These are phyloP conservation scores for Phoma sp. DNA, from an alignment of 2,329 filamentous ascomycete species.

Conservation along the genomic window DNA sequence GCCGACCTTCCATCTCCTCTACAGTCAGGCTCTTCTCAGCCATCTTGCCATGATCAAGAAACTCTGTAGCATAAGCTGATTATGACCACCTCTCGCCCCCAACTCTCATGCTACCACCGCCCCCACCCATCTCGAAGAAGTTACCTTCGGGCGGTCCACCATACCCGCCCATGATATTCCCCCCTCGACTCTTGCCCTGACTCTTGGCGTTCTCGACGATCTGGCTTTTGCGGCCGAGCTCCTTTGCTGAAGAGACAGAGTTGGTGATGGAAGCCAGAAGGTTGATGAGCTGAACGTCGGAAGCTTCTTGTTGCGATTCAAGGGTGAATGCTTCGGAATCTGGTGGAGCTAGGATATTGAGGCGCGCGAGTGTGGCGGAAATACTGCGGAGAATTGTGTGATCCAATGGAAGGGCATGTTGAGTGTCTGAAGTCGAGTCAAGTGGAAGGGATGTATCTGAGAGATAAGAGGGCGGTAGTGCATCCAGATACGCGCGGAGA, in stretches of 20 bases:
- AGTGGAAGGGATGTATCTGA: conserved; percentile 53
- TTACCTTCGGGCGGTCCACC: conserved; percentile 24
- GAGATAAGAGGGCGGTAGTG: conserved; percentile 70
- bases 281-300: conserved; percentile 81
- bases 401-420: conserved; percentile 52
- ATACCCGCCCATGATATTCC: conserved; percentile 21
- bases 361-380: conserved; percentile 80
- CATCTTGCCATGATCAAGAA: background rate
- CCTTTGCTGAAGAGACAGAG: conserved; percentile 72
- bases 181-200: conserved; percentile 39
- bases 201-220: conserved; percentile 51
- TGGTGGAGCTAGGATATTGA: conserved; percentile 80
- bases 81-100: conserved; percentile 29
- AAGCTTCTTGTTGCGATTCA: conserved; percentile 77
- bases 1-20: background rate
- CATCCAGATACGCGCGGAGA: conserved; percentile 72
- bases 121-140: conserved; percentile 33
- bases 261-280: conserved; percentile 78
- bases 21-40: background rate
- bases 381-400: conserved; percentile 85
- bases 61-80: background rate
- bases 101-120: conserved; percentile 20
- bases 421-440: conserved; percentile 35
- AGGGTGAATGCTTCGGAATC: conserved; percentile 68
- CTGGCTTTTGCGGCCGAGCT: conserved; percentile 75